Evolutionary conservation across 441 rosid genomes (phyloP).

Genomic region (Biscutella auriculata): DNA sequence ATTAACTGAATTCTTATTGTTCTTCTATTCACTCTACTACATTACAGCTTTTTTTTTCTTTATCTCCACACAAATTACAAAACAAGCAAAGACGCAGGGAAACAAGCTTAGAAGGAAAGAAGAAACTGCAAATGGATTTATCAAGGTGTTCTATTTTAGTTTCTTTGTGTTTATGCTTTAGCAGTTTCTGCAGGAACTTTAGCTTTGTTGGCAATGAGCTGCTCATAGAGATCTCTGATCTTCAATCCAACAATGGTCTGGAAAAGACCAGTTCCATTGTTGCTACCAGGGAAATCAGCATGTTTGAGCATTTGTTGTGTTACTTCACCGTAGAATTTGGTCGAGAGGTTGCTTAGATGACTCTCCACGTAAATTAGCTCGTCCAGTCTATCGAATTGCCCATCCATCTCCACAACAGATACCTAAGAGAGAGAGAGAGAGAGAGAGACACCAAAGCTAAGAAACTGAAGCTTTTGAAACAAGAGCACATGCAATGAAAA

Average conservation of each 20-base stretch:
- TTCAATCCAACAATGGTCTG: slow-evolving; percentile 85
- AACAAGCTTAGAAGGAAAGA: slow-evolving; percentile 1
- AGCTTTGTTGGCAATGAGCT: slow-evolving; percentile 41
- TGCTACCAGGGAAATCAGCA: slow-evolving; percentile 90
- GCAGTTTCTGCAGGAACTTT: slow-evolving; percentile 47
- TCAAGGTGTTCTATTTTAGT: slow-evolving; percentile 2
- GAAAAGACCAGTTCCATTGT: slow-evolving; percentile 94
- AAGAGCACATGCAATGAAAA: not conserved
- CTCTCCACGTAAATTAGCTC: slow-evolving; percentile 91
- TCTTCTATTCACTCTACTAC: slow-evolving; percentile 21
- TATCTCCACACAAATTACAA: slow-evolving; percentile 24
- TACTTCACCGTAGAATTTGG: slow-evolving; percentile 89
- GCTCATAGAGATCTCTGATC: slow-evolving; percentile 85
- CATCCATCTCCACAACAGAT: slow-evolving; percentile 90
- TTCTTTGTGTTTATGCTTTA: slow-evolving; percentile 22
- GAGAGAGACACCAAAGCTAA: not conserved
- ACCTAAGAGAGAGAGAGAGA: slow-evolving; percentile 33
- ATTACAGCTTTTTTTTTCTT: slow-evolving; percentile 2
- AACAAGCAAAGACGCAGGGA: slow-evolving; percentile 10
- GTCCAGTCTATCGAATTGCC: slow-evolving; percentile 88
- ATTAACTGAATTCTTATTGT: slow-evolving; percentile 13
- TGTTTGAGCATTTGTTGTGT: slow-evolving; percentile 97
- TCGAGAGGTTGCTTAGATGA: slow-evolving; percentile 87
- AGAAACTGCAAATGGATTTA: slow-evolving; percentile 14
- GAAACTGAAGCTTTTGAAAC: not conserved